Conservation (phyloP, 306 rosid genomes). For the Rosa chinensis region DNA sequence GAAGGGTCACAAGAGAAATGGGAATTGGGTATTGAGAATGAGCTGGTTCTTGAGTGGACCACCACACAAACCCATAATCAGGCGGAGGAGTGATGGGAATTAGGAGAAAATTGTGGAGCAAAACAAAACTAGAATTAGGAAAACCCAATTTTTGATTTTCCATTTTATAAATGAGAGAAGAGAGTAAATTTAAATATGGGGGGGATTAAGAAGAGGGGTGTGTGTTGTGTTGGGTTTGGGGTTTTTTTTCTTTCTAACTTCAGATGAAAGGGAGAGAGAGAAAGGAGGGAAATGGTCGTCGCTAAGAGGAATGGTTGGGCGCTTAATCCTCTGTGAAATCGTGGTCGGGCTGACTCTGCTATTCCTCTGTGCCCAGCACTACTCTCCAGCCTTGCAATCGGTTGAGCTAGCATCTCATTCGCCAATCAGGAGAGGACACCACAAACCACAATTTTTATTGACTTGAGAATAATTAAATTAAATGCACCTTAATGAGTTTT, state of each 20-base stretch:
- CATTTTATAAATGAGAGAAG: conserved; percentile 21
- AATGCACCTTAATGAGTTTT: too few relatives aligned
- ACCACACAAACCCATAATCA: conserved; percentile 40
- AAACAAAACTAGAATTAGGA: conserved; percentile 50
- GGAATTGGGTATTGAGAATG: conserved; percentile 37
- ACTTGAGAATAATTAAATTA: too few relatives aligned
- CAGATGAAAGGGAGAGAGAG: conserved; percentile 16
- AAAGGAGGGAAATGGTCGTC: conserved; percentile 45
- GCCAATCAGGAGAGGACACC: not conserved
- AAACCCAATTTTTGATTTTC: conserved; percentile 17
- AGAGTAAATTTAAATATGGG: conserved; percentile 22
- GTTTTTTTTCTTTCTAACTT: conserved; percentile 10
- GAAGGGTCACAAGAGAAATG: conserved; percentile 37
- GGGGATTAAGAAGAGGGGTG: not conserved
- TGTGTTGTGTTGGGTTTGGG: conserved; percentile 18
- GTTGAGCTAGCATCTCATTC: not conserved
- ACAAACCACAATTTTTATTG: too few relatives aligned
- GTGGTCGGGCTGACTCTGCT: conserved; percentile 14
- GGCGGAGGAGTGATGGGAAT: conserved; percentile 32
- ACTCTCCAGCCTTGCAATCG: conserved; percentile 2
- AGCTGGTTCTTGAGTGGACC: conserved; percentile 46
- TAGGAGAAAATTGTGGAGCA: conserved; percentile 62
- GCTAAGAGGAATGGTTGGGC: conserved; percentile 46
- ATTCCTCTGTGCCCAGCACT: not conserved
- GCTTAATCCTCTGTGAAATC: conserved; percentile 49